A percentile compares a stretch with the other conserved stretches of the same genome.
Conservation (phyloP, 1,284 basidiomycete genomes). For the Moniliophthora roreri region DNA sequence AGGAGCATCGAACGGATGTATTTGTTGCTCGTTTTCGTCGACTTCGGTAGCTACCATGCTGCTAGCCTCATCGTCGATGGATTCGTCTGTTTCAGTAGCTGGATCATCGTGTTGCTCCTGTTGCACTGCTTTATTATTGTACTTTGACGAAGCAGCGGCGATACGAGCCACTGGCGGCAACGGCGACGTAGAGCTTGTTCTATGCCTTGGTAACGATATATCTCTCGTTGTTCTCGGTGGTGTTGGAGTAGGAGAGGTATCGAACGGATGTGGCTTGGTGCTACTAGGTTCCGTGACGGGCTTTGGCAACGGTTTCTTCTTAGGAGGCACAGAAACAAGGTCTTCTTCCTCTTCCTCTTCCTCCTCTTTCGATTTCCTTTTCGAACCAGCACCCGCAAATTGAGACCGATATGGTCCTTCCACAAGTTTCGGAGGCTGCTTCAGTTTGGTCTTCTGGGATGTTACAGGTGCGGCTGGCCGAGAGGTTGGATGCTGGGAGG, state of each 20-base stretch:
- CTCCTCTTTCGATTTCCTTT: background rate
- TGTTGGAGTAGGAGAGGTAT: too few relatives aligned
- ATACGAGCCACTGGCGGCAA: too few relatives aligned
- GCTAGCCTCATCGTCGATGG: background rate
- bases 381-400: background rate
- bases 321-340: background rate
- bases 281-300: background rate
- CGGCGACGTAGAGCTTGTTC: too few relatives aligned
- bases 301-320: background rate
- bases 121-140: too few relatives aligned
- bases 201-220: too few relatives aligned
- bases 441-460: background rate
- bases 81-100: background rate
- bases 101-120: background rate
- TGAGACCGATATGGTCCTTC: background rate
- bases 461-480: too few relatives aligned
- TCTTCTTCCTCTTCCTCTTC: background rate
- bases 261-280: too few relatives aligned
- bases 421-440: background rate
- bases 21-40: background rate
- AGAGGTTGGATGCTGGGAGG: too few relatives aligned
- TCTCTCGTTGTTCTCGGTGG: too few relatives aligned
- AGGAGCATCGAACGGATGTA: slow-evolving; percentile 1
- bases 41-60: background rate
- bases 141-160: too few relatives aligned